These are phyloP conservation scores for Penicillium dipodomyicola DNA, from an alignment of 495 filamentous ascomycete species.

Conservation along the genomic window DNA sequence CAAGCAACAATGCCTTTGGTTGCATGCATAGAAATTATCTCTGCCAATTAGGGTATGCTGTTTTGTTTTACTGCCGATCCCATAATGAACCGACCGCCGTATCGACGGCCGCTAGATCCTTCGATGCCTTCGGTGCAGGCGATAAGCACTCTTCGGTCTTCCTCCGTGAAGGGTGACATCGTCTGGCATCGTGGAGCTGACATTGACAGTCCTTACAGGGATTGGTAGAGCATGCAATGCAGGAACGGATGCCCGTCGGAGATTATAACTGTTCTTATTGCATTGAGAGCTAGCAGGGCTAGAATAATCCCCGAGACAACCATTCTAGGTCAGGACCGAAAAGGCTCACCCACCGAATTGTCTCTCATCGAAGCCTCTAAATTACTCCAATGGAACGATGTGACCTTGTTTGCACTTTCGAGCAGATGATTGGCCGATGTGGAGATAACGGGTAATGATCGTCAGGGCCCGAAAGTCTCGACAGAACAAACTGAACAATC, in stretches of 20 bases:
- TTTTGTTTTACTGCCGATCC: slow-evolving; percentile 4
- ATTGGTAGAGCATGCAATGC: slow-evolving; percentile 1
- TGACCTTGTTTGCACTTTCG: slow-evolving; percentile 15
- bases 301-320: neutral
- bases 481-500: neutral
- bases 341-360: slow-evolving; percentile 10
- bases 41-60: neutral
- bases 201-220: neutral
- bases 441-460: slow-evolving; percentile 29
- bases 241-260: slow-evolving; percentile 13
- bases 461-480: slow-evolving; percentile 16
- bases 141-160: neutral
- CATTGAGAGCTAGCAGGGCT: neutral
- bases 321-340: neutral
- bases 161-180: slow-evolving; percentile 20
- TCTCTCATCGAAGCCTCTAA: neutral
- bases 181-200: neutral
- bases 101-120: slow-evolving; percentile 5
- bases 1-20: neutral
- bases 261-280: neutral
- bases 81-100: neutral
- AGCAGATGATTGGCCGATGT: slow-evolving; percentile 19
- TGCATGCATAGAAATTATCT: neutral
- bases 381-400: slow-evolving; percentile 14
- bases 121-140: neutral